These are phyloP conservation scores for Rhododendron ovatum DNA, from an alignment of 148 eudicot species.

Conservation along the genomic window DNA sequence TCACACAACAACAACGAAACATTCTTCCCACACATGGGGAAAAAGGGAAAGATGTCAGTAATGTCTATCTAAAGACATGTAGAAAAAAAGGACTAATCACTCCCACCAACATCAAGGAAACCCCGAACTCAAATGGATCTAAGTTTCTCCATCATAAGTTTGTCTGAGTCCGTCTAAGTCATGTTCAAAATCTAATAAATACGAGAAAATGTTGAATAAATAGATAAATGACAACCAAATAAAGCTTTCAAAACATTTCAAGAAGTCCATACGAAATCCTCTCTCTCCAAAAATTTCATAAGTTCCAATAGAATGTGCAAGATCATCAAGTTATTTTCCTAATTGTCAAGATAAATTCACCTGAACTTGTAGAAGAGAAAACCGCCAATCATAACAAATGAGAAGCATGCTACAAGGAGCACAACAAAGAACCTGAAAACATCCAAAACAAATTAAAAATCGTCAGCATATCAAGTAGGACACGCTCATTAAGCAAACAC, in stretches of 20 bases:
- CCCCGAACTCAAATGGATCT: neutral
- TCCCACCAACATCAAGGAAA: neutral
- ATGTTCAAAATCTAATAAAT: neutral
- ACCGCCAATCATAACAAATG: conserved; percentile 23
- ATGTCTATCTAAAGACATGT: neutral
- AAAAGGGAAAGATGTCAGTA: neutral
- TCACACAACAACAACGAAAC: neutral
- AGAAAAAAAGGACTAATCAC: neutral
- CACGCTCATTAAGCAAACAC: neutral
- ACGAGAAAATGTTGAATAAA: neutral
- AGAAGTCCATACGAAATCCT: neutral
- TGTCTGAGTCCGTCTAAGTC: neutral
- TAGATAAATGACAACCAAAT: neutral
- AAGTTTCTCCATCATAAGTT: neutral
- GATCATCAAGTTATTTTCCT: neutral
- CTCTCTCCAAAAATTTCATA: neutral
- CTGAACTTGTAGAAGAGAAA: conserved; percentile 56
- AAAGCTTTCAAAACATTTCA: neutral
- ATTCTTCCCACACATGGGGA: neutral
- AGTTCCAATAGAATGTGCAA: neutral
- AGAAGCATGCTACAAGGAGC: conserved; percentile 25
- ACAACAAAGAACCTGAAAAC: conserved; percentile 23
- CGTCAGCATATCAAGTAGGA: neutral
- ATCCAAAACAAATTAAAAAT: neutral
- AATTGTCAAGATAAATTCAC: conserved; percentile 29